phyloP scores from a whole-genome alignment of 2,329 filamentous ascomycete species.

The Phaeoacremonium minimum region DNA sequence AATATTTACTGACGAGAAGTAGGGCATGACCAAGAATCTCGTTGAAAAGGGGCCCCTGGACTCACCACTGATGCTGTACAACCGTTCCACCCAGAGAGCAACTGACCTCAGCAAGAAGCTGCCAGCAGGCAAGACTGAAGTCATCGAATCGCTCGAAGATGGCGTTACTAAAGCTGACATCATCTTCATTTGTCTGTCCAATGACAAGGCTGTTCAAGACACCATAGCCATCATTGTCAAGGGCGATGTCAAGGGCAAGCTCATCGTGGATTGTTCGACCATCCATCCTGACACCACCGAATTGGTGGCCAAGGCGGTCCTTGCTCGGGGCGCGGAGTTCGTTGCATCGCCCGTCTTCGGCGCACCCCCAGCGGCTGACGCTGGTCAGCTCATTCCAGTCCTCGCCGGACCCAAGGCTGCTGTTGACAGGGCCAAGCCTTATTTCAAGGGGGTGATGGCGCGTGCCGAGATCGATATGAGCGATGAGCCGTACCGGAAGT shows the following conservation, averaged over 20 bases:
- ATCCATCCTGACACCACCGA: slow-evolving; percentile 80
- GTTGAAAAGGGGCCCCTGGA: slow-evolving; percentile 70
- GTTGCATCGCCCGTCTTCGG: slow-evolving; percentile 70
- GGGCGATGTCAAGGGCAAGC: slow-evolving; percentile 60
- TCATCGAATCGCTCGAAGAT: slow-evolving; percentile 59
- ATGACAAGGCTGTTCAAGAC: slow-evolving; percentile 68
- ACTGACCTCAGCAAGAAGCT: slow-evolving; percentile 59
- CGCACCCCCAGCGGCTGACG: slow-evolving; percentile 65
- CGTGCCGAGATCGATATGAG: slow-evolving; percentile 66
- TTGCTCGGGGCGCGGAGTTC: slow-evolving; percentile 63
- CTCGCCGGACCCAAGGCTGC: slow-evolving; percentile 60
- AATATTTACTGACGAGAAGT: slow-evolving; percentile 5
- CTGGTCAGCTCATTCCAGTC: slow-evolving; percentile 68
- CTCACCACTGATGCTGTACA: slow-evolving; percentile 72
- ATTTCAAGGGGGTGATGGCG: slow-evolving; percentile 68
- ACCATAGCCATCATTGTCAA: slow-evolving; percentile 56
- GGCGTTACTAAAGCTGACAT: slow-evolving; percentile 68
- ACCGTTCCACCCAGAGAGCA: slow-evolving; percentile 67
- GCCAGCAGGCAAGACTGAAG: slow-evolving; percentile 55
- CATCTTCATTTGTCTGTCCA: slow-evolving; percentile 76
- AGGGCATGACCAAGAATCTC: slow-evolving; percentile 85
- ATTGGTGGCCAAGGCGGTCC: slow-evolving; percentile 53
- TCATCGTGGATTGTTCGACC: slow-evolving; percentile 85
- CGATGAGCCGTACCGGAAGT: slow-evolving; percentile 63
- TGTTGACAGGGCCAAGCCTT: slow-evolving; percentile 63